Conservation (phyloP, 768 basidiomycete species). For the Psilocybe cyanescens region DNA sequence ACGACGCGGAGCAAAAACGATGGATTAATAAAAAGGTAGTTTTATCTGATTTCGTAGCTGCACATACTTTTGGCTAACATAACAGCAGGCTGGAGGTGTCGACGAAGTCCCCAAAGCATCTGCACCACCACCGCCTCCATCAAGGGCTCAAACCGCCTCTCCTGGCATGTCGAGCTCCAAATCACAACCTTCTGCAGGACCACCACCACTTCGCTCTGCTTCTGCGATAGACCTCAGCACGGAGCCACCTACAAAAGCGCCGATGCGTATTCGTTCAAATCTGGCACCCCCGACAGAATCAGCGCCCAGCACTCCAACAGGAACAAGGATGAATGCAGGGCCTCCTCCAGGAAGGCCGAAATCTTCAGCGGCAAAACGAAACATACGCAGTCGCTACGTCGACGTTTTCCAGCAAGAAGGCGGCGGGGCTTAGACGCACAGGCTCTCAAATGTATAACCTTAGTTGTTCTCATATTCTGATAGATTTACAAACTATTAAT, state of each 20-base stretch:
- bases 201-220: conserved; percentile 56
- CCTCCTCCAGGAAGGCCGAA: conserved; percentile 56
- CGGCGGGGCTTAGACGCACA: conserved; percentile 20
- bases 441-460: conserved; percentile 9
- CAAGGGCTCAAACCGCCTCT: conserved; percentile 85
- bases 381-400: conserved; percentile 83
- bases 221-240: conserved; percentile 66
- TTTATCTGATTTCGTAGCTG: conserved; percentile 1
- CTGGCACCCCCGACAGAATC: conserved; percentile 58
- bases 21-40: conserved; percentile 95
- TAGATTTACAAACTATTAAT: conserved; percentile 17
- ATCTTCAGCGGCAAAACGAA: conserved; percentile 74
- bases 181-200: conserved; percentile 23
- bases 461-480: conserved; percentile 20
- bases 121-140: conserved; percentile 74
- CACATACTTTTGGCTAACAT: conserved; percentile 4
- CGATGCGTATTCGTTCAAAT: conserved; percentile 67
- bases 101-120: conserved; percentile 59
- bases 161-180: conserved; percentile 57
- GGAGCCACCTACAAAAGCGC: conserved; percentile 53
- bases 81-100: conserved; percentile 51
- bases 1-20: conserved; percentile 91
- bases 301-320: conserved; percentile 51
- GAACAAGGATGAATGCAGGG: conserved; percentile 47
- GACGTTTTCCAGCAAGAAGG: conserved; percentile 79